These are phyloP conservation scores for Pythium oligandrum DNA, from an alignment of 352 stramenopile species.

Conservation along the genomic window DNA sequence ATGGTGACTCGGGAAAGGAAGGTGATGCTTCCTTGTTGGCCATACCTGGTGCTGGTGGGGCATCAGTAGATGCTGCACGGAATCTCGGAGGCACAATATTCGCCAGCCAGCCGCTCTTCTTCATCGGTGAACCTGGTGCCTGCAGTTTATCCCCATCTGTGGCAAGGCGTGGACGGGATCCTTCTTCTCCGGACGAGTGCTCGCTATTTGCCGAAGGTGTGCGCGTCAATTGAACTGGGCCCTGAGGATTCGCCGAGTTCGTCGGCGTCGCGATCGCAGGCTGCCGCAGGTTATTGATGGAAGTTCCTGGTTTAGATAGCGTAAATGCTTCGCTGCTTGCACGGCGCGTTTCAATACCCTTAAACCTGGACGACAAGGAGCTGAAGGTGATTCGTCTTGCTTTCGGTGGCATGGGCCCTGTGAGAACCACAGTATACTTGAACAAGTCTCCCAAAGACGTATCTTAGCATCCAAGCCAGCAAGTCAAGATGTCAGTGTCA, in stretches of 20 bases:
- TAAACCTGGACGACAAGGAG: constrained; percentile 31
- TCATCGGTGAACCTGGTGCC: constrained; percentile 15
- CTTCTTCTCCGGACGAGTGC: no score
- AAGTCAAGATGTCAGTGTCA: no score
- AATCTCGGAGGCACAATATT: constrained; percentile 23
- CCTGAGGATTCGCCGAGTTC: no score
- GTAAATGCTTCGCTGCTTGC: constrained; percentile 9
- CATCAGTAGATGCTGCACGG: constrained; percentile 10
- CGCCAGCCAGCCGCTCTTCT: constrained; percentile 13
- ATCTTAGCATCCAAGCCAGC: constrained; percentile 29
- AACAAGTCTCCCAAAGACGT: constrained; percentile 50
- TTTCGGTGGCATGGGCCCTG: constrained; percentile 32
- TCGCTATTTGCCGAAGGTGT: no score
- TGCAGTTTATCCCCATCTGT: not conserved
- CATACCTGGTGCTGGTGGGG: constrained; percentile 5
- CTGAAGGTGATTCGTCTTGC: constrained; percentile 26
- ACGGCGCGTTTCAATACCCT: constrained; percentile 36
- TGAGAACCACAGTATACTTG: constrained; percentile 67
- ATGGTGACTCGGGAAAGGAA: no score
- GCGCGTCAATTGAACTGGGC: no score
- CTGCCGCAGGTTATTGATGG: no score
- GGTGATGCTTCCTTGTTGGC: constrained; percentile 1
- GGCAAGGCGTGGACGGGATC: no score
- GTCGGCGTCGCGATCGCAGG: no score
- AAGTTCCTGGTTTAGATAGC: no score